Evolutionary conservation across 1,284 basidiomycete species (phyloP).

Genomic region (Trichosporon sp.): DNA sequence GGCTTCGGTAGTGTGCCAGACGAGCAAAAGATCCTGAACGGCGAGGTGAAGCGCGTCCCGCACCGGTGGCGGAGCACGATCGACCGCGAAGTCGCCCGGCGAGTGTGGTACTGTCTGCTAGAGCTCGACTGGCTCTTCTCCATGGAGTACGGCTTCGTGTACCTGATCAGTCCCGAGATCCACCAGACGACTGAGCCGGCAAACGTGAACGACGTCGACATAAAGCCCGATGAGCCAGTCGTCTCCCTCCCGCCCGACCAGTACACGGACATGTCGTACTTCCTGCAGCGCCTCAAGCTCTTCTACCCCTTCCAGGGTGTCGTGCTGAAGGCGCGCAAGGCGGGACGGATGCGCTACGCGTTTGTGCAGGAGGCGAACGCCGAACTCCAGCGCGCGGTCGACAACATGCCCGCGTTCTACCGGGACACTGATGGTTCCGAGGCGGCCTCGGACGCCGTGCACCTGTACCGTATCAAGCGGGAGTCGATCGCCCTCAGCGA

Average conservation of each 20-base stretch:
- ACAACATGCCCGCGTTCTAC: slow-evolving; percentile 32
- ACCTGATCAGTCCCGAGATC: slow-evolving; percentile 36
- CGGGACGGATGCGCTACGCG: slow-evolving; percentile 34
- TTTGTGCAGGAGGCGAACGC: slow-evolving; percentile 33
- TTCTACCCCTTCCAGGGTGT: slow-evolving; percentile 38
- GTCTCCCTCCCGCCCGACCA: slow-evolving; percentile 30
- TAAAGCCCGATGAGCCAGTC: slow-evolving; percentile 26
- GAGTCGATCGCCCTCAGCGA: slow-evolving; percentile 36
- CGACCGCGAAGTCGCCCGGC: slow-evolving; percentile 37
- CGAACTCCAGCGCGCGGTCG: slow-evolving; percentile 31
- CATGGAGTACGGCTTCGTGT: slow-evolving; percentile 39
- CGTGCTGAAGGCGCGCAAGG: slow-evolving; percentile 34
- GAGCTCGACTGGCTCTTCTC: slow-evolving; percentile 41
- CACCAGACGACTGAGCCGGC: slow-evolving; percentile 39
- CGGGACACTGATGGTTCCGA: slow-evolving; percentile 23
- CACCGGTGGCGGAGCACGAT: slow-evolving; percentile 34
- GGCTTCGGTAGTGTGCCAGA: slow-evolving; percentile 30
- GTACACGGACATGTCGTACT: slow-evolving; percentile 41
- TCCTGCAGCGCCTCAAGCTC: slow-evolving; percentile 34
- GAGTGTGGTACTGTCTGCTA: slow-evolving; percentile 38
- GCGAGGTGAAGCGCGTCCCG: slow-evolving; percentile 26
- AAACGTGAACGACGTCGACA: slow-evolving; percentile 37
- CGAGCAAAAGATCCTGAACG: slow-evolving; percentile 26
- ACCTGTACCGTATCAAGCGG: slow-evolving; percentile 32
- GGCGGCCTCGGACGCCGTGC: slow-evolving; percentile 28